Base-by-base conservation (phyloP, 345 rosid species). In the Aethionema arabicum region DNA sequence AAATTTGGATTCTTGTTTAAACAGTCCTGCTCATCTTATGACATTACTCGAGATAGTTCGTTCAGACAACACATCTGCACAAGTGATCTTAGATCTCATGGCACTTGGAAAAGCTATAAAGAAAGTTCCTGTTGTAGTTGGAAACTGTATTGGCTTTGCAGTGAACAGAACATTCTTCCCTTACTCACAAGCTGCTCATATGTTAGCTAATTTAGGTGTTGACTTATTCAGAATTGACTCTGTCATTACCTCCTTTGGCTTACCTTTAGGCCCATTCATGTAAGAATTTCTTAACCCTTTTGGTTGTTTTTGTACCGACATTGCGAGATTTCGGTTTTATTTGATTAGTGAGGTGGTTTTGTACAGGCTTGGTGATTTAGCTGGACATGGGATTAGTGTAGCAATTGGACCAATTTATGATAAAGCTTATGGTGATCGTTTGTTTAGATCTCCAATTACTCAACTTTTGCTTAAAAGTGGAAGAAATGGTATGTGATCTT, bases 11-110 rank as follows among this genome's bases (percentile, higher is more conserved):
- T 80, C 29, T 72, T 59, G 48, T 11, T 44, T 76, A 53, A 47
- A 71, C 79, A 91, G 96, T 72, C 99, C 99, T 56, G 99, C 99
- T 47, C 97, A 93, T 74, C 74, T 90, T 63, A 93, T 90, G 99
- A 83, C 99, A 49, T 91, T 93, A 68, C 80, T 90, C 63, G 99
- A 93, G 88, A 90, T 90, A 62, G 96, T 93, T 45, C 77, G 92
- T 55, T 76, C 97, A 9, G 77, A 84, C 49, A 87, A 72, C 55
- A 93, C 97, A 61, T 90, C 96, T 51, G 81, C 92, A 9, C 97
- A 93, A 78, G 90, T 76, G 43, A 85, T 87, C 70, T 83, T 93
- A 49, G 97, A 93, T 83, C 95, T 93, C 74, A 82, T 90, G 88
- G 50, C 91, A 13, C 77, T 87, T 56, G 96, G 97, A 44, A 93